phyloP scores from a whole-genome alignment of 73 alveolate species.

The Halteria grandinella region DNA sequence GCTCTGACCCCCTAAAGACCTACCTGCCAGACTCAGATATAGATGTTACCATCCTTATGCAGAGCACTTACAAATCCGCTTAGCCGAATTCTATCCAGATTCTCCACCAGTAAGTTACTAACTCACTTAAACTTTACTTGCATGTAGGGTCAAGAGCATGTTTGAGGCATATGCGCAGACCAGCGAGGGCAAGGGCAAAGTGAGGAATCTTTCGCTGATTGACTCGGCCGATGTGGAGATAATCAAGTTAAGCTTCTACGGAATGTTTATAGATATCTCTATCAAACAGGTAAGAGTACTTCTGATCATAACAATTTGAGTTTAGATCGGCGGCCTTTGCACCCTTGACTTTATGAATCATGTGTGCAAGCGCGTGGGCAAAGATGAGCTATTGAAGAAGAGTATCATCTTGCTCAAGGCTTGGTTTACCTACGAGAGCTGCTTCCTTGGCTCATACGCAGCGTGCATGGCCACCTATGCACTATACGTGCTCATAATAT shows the following conservation, averaged over 20 bases:
- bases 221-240: conserved; percentile 79
- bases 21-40: conserved; percentile 89
- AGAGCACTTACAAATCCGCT: no score
- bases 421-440: conserved; percentile 88
- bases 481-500: conserved; percentile 79
- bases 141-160: conserved; percentile 28
- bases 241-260: conserved; percentile 79
- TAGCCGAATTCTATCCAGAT: no score
- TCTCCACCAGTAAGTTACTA: no score
- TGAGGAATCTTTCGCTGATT: conserved; percentile 66
- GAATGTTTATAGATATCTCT: conserved; percentile 83
- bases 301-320: conserved; percentile 52
- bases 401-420: conserved; percentile 81
- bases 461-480: conserved; percentile 89
- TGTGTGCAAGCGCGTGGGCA: conserved; percentile 67
- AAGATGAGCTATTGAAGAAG: conserved; percentile 80
- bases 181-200: conserved; percentile 41
- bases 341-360: conserved; percentile 80
- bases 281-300: conserved; percentile 81
- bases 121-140: no score
- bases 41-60: conserved; percentile 74
- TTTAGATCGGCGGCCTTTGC: conserved; percentile 83
- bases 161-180: conserved; percentile 60
- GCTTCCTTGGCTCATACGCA: conserved; percentile 81
- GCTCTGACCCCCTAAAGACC: conserved; percentile 89